A percentile compares a stretch with the other conserved stretches of the same genome.
These are phyloP conservation scores for Saccharomycopsis hybrid DNA, from an alignment of 1,139 yeast genomes.

Conservation along the genomic window DNA sequence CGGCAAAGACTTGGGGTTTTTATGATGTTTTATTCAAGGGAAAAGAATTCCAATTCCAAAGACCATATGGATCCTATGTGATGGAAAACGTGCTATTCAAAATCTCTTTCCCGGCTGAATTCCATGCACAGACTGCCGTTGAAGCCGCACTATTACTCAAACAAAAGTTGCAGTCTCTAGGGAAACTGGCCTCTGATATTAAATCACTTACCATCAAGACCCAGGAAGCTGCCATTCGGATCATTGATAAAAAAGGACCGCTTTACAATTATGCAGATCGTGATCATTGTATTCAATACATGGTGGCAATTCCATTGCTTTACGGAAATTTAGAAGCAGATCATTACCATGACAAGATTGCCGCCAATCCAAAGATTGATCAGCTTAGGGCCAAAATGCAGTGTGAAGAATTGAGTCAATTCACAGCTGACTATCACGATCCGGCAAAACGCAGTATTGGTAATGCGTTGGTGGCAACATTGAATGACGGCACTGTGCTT, in stretches of 20 bases:
- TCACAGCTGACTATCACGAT: slow-evolving; percentile 46
- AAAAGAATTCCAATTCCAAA: slow-evolving; percentile 45
- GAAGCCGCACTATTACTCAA: slow-evolving; percentile 48
- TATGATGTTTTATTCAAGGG: slow-evolving; percentile 53
- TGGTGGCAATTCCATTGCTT: slow-evolving; percentile 51
- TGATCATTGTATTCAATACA: slow-evolving; percentile 57
- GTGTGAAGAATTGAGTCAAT: slow-evolving; percentile 44
- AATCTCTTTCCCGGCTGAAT: slow-evolving; percentile 60
- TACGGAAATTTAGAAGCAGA: slow-evolving; percentile 50
- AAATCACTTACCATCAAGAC: slow-evolving; percentile 44
- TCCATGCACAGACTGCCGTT: slow-evolving; percentile 61
- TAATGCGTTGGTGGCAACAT: slow-evolving; percentile 43
- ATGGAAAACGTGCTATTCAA: slow-evolving; percentile 57
- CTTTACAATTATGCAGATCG: slow-evolving; percentile 56
- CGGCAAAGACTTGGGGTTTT: slow-evolving; percentile 56
- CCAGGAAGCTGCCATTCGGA: slow-evolving; percentile 54
- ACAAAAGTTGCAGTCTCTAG: slow-evolving; percentile 32
- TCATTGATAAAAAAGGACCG: slow-evolving; percentile 53
- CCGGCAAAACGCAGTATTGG: slow-evolving; percentile 53
- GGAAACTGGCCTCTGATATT: slow-evolving; percentile 43
- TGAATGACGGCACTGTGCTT: slow-evolving; percentile 46
- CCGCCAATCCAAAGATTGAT: slow-evolving; percentile 47
- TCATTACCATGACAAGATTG: slow-evolving; percentile 46
- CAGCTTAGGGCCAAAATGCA: slow-evolving; percentile 46
- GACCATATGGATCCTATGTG: slow-evolving; percentile 49